Percentiles rank a stretch among this genome's conserved stretches.
phyloP scores from a whole-genome alignment of 805 yeast species.

The Starmerella sirachaensis region DNA sequence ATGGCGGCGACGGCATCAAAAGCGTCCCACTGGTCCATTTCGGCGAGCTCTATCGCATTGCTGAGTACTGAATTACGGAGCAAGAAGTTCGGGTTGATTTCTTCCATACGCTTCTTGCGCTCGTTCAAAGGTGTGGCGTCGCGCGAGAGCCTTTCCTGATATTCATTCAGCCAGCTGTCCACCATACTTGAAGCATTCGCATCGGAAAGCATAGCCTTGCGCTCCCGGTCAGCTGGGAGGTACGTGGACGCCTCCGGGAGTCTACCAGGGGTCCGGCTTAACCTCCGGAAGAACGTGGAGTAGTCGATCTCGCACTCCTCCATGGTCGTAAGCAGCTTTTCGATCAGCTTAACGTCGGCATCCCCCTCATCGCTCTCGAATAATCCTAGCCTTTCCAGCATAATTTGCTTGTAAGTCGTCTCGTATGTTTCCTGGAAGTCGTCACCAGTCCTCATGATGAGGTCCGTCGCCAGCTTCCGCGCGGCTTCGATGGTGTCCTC shows the following conservation, averaged over 20 bases:
- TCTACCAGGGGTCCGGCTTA: constrained; percentile 26
- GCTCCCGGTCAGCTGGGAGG: constrained; percentile 28
- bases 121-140: constrained; percentile 32
- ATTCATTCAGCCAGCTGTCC: constrained; percentile 43
- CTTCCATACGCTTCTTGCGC: constrained; percentile 35
- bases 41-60: constrained; percentile 57
- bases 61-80: constrained; percentile 81
- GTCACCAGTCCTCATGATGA: constrained; percentile 51
- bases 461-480: constrained; percentile 48
- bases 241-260: constrained; percentile 24
- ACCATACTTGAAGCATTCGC: constrained; percentile 35
- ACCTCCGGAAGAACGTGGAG: constrained; percentile 58
- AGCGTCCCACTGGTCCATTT: constrained; percentile 38
- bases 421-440: constrained; percentile 55
- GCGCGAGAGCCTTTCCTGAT: constrained; percentile 33
- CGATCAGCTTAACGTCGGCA: constrained; percentile 33
- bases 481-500: constrained; percentile 29
- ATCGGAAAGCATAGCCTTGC: constrained; percentile 25
- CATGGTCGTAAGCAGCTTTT: constrained; percentile 51
- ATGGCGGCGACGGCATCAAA: constrained; percentile 54
- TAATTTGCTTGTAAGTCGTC: constrained; percentile 41
- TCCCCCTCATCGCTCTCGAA: constrained; percentile 30
- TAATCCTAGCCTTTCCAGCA: constrained; percentile 63
- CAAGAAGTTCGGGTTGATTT: constrained; percentile 62
- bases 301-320: constrained; percentile 58